Evolutionary conservation across 1,284 basidiomycete species (phyloP).

Genomic region (Coriolopsis trogii): DNA sequence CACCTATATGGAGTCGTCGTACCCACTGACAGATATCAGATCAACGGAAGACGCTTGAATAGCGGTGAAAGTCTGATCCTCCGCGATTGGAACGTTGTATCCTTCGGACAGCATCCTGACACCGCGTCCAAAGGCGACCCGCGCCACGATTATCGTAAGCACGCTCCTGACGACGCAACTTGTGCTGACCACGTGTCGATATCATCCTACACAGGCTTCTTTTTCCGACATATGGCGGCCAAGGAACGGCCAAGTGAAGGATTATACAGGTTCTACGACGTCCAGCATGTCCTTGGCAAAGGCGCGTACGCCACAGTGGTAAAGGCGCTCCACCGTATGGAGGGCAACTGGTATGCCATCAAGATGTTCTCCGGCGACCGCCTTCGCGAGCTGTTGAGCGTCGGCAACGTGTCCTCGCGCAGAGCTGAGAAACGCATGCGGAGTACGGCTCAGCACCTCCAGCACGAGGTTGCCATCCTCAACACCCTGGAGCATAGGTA

Average conservation of each 20-base stretch:
- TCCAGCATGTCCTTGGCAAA: conserved; percentile 67
- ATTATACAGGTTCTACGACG: conserved; percentile 53
- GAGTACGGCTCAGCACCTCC: neutral
- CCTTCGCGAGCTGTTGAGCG: conserved; percentile 21
- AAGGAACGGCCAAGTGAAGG: conserved; percentile 34
- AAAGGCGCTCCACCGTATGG: conserved; percentile 60
- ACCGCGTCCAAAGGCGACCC: too few species aligned
- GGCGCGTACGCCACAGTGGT: conserved; percentile 81
- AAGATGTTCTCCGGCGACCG: conserved; percentile 68
- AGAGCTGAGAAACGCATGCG: neutral
- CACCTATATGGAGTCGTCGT: neutral
- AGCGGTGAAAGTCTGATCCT: too few species aligned
- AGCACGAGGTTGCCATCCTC: conserved; percentile 78
- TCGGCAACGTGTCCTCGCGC: neutral
- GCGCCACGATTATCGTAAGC: neutral
- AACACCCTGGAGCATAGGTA: conserved; percentile 74
- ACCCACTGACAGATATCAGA: conserved; percentile 42
- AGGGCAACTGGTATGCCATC: conserved; percentile 67
- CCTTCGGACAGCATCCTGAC: too few species aligned
- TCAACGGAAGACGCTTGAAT: conserved; percentile 58
- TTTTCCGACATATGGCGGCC: conserved; percentile 54
- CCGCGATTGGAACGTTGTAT: too few species aligned
- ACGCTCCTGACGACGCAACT: neutral
- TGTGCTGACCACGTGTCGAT: neutral
- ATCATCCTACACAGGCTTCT: conserved; percentile 41